Base-by-base conservation (phyloP, 2,329 filamentous ascomycete species). In the Pezicula neosporulosa region DNA sequence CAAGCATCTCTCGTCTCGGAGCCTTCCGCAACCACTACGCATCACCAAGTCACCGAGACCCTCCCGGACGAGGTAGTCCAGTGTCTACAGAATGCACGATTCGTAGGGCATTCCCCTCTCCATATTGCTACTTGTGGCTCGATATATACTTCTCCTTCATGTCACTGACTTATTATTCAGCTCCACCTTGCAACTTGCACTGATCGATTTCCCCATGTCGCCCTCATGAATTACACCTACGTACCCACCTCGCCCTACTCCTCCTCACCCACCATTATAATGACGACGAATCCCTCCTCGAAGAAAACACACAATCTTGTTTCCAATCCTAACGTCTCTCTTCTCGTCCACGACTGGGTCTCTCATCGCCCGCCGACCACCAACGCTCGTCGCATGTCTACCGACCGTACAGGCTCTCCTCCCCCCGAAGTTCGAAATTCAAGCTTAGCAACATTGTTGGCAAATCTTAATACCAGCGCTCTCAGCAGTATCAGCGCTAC, bases 221-320 rank as follows among this genome's bases (percentile, higher is more conserved):
- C 91, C 36, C 83, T 99, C 58, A 99, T 99, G 94, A 97, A 96
- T 77, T 97, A 97, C 76, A 97, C 94, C 66, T 97, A 97, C 73
- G 87, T 99, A 19, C 87, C 91, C 37, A 84, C 80, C 6, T 89
- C 88, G 15, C 85, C 84, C 37, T 87, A 84, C 70, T 80, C 82
- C 37, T 66, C 78, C 47, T 72, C 75, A n/a, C 86, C 90, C n/a
- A 87, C 91, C 57, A 95, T 97, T 66, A 87, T 97, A 77, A 92
- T 93, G 88, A 97, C 94, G 50, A 95, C 88, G 43, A 90, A 90
- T 61, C 83, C 86, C 1, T 81, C 83, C 51, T 90, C 86, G 35
- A 86, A 85, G 61, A 94, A 93, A 73, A 90, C 85, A 28, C 81
- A 84, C 61, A 96, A 97, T 68, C 83, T 97, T 12, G 72, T 87